Conservation (phyloP, 2,329 filamentous ascomycete species). For the Thielaviopsis punctulata region DNA sequence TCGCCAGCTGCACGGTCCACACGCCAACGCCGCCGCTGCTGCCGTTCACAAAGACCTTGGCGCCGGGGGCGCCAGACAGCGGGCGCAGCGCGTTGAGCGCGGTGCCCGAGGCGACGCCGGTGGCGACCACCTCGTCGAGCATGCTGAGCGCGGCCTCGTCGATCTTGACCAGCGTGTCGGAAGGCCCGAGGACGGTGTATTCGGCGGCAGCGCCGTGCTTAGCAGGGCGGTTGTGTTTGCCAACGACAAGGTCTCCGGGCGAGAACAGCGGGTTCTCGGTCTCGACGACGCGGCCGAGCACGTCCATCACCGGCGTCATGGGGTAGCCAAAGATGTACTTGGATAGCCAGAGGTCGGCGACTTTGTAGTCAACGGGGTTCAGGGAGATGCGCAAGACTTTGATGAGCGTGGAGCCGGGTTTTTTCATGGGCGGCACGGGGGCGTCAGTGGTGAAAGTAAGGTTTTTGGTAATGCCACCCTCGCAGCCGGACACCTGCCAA, state of each 20-base stretch:
- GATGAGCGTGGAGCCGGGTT: slow-evolving; percentile 23
- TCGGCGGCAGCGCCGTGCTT: slow-evolving; percentile 26
- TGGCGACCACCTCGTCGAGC: slow-evolving; percentile 31
- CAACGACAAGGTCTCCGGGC: slow-evolving; percentile 28
- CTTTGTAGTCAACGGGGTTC: slow-evolving; percentile 35
- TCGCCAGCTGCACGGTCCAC: slow-evolving; percentile 47
- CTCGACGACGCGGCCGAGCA: slow-evolving; percentile 30
- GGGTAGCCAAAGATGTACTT: slow-evolving; percentile 25
- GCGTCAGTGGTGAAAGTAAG: slow-evolving; percentile 14
- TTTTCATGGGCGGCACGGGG: slow-evolving; percentile 13
- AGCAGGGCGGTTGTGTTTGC: slow-evolving; percentile 17
- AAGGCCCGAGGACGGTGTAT: slow-evolving; percentile 21
- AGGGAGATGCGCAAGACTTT: slow-evolving; percentile 25
- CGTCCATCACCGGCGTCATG: slow-evolving; percentile 31
- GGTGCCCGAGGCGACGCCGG: slow-evolving; percentile 26
- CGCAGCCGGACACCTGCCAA: slow-evolving; percentile 13
- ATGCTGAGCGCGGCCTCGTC: slow-evolving; percentile 17
- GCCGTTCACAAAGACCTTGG: slow-evolving; percentile 48
- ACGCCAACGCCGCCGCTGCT: slow-evolving; percentile 46
- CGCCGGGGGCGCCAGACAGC: slow-evolving; percentile 19
- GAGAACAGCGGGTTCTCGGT: slow-evolving; percentile 17
- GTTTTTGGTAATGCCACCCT: slow-evolving; percentile 15
- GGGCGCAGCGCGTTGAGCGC: not conserved
- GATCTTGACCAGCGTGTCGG: slow-evolving; percentile 10
- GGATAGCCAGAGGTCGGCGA: slow-evolving; percentile 18